Conservation (phyloP, 345 rosid species). For the Eucalyptus brandiana region DNA sequence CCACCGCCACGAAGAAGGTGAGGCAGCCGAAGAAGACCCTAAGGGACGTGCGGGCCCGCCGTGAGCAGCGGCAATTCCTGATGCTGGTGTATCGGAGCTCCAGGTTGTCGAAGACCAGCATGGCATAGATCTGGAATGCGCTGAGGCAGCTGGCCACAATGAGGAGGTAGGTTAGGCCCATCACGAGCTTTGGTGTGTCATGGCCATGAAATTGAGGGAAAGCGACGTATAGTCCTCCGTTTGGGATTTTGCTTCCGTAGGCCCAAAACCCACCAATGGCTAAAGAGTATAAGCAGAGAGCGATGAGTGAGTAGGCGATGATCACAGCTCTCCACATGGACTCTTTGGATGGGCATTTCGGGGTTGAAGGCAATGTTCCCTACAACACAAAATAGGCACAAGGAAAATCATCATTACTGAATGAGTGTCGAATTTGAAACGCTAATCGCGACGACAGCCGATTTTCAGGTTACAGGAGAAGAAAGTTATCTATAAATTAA, state of each 20-base stretch:
- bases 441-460: background rate
- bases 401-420: background rate
- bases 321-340: conserved; percentile 43
- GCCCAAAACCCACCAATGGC: conserved; percentile 48
- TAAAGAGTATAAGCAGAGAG: conserved; percentile 11
- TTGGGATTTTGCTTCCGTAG: conserved; percentile 23
- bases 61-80: conserved; percentile 5
- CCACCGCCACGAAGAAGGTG: conserved; percentile 17
- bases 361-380: conserved; percentile 41
- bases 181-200: conserved; percentile 1
- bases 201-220: conserved; percentile 1
- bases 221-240: conserved; percentile 14
- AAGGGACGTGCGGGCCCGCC: conserved; percentile 4
- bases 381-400: background rate
- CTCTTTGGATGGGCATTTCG: conserved; percentile 1
- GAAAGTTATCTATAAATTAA: no score
- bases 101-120: conserved; percentile 45
- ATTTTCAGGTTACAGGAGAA: no score
- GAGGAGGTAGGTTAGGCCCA: conserved; percentile 6
- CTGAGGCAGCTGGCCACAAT: conserved; percentile 12
- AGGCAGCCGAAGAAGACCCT: conserved; percentile 29
- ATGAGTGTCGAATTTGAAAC: background rate
- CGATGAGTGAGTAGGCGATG: conserved; percentile 19
- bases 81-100: conserved; percentile 7
- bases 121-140: conserved; percentile 40